A percentile compares a stretch with the other conserved stretches of the same genome.
phyloP scores from a whole-genome alignment of 225 moss, liverwort and hornwort species.

The Thuidium tamariscinum region DNA sequence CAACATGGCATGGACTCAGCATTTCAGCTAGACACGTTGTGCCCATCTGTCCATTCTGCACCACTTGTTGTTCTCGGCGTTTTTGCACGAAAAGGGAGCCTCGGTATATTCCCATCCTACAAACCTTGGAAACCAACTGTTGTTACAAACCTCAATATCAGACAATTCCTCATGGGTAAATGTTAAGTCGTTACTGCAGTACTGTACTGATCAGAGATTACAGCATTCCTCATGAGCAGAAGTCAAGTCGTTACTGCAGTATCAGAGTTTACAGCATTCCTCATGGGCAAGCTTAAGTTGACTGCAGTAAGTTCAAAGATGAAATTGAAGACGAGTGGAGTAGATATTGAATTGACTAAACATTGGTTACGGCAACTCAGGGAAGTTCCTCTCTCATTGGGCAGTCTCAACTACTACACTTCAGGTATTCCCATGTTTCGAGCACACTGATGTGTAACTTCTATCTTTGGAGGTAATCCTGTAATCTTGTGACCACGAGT shows the following conservation, averaged over 20 bases:
- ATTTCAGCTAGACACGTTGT: background rate
- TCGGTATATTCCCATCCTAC: background rate
- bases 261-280: too few relatives aligned
- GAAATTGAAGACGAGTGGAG: background rate
- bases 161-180: too few relatives aligned
- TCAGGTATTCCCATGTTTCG: background rate
- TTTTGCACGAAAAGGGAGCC: background rate
- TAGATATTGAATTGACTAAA: background rate
- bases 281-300: background rate
- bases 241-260: too few relatives aligned
- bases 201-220: too few relatives aligned
- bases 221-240: background rate
- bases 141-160: background rate
- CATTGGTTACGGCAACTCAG: background rate
- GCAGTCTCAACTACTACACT: background rate
- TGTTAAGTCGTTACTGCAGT: too few relatives aligned
- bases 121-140: background rate
- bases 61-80: background rate
- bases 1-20: slow-evolving; percentile 15
- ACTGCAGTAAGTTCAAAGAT: background rate
- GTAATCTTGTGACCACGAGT: background rate
- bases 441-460: background rate
- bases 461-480: too few relatives aligned
- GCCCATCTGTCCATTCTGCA: background rate
- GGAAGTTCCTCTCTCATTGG: background rate